phyloP scores from a whole-genome alignment of 2,329 filamentous ascomycete species.

The Cladosporium colombiae region DNA sequence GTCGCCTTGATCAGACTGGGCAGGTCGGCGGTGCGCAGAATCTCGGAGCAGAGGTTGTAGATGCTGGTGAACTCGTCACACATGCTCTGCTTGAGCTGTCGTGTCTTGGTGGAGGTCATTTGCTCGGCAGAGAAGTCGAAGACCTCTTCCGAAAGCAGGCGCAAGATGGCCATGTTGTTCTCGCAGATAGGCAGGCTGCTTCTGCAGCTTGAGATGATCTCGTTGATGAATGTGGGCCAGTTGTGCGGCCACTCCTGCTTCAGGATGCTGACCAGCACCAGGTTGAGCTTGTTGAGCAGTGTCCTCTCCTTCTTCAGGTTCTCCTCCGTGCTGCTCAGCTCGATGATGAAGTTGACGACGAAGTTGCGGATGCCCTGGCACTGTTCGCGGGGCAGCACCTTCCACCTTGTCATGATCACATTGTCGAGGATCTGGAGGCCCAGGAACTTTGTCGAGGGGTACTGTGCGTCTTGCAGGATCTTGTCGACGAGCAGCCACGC shows the following conservation, averaged over 20 bases:
- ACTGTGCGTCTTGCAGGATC: conserved; percentile 89
- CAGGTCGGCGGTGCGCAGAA: conserved; percentile 85
- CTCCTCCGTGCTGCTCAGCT: conserved; percentile 88
- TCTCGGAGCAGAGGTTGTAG: conserved; percentile 95
- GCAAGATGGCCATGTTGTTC: conserved; percentile 99
- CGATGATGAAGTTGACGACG: conserved; percentile 96
- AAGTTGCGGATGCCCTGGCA: conserved; percentile 99
- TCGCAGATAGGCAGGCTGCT: conserved; percentile 96
- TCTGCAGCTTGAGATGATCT: conserved; percentile 95
- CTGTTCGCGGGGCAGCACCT: conserved; percentile 92
- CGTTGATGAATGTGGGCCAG: conserved; percentile 99
- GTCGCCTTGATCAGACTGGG: conserved; percentile 92
- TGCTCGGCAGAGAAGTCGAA: conserved; percentile 99
- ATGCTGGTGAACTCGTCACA: conserved; percentile 98
- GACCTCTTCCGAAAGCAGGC: conserved; percentile 93
- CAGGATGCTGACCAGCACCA: conserved; percentile 93
- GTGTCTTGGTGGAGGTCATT: conserved; percentile 98
- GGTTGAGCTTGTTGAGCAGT: conserved; percentile 95
- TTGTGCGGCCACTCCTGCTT: conserved; percentile 99
- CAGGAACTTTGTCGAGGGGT: conserved; percentile 95
- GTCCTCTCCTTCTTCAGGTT: conserved; percentile 80
- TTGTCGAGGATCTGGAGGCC: conserved; percentile 95
- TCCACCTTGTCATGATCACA: conserved; percentile 99
- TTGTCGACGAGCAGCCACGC: conserved; percentile 97
- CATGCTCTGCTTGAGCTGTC: conserved; percentile 97